Percentiles rank a stretch among this genome's conserved stretches.
Evolutionary conservation across 2,329 filamentous ascomycete genomes (phyloP).

Genomic region (Penicillium frequentans): DNA sequence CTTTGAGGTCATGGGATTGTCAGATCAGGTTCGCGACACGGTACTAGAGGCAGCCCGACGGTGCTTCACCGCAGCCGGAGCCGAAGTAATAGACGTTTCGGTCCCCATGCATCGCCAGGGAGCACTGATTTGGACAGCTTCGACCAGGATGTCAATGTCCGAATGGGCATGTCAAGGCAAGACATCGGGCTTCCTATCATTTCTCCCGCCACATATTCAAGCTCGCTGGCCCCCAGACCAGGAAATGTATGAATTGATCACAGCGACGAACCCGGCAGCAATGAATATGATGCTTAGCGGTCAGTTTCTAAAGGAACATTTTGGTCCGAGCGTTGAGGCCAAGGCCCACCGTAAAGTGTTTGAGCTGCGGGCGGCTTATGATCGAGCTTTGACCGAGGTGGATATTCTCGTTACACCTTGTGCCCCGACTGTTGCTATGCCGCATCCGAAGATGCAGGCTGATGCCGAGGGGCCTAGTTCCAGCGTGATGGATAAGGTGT

Average conservation of each 20-base stretch:
- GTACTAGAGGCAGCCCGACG: conserved; percentile 39
- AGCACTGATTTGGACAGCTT: conserved; percentile 49
- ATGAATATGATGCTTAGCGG: conserved; percentile 46
- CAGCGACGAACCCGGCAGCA: conserved; percentile 46
- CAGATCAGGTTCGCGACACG: conserved; percentile 37
- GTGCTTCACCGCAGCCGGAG: conserved; percentile 44
- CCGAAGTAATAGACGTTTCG: conserved; percentile 46
- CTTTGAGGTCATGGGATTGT: conserved; percentile 40
- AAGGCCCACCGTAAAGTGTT: conserved; percentile 51
- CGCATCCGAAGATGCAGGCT: conserved; percentile 36
- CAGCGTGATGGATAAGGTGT: conserved; percentile 42
- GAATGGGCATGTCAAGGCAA: conserved; percentile 30
- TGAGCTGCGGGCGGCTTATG: conserved; percentile 51
- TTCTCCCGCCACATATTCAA: conserved; percentile 30
- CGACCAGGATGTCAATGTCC: conserved; percentile 34
- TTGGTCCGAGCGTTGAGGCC: conserved; percentile 35
- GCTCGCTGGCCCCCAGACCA: conserved; percentile 40
- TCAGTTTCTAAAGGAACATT: conserved; percentile 28
- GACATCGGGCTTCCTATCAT: conserved; percentile 33
- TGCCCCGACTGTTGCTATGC: conserved; percentile 47
- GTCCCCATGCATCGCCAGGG: conserved; percentile 50
- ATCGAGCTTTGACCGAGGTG: conserved; percentile 43
- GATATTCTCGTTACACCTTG: conserved; percentile 53
- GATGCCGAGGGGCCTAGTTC: background rate
- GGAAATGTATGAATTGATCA: conserved; percentile 46